Base-by-base conservation (phyloP, 2,329 filamentous ascomycete genomes). In the Stemphylium beticola region DNA sequence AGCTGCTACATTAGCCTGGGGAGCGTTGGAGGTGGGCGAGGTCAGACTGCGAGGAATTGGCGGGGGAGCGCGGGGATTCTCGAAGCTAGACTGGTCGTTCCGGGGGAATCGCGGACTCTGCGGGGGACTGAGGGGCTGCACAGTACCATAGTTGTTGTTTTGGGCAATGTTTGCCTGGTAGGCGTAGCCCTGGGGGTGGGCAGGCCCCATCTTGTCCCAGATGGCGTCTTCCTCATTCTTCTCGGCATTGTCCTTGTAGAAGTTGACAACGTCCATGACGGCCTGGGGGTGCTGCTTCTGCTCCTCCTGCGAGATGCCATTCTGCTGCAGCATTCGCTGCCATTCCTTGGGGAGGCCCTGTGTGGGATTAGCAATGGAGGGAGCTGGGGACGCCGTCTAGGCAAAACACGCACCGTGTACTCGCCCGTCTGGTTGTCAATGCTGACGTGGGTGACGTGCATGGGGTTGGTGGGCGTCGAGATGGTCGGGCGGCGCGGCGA, bases 381-480 rank as follows among this genome's bases (percentile, higher is more conserved):
- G 36, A 53, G 37, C 11, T 29, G 17, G 14, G 26, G 39, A 36
- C 42, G 39, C 32, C 39, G 33, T 6, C 36, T 41, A 15, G 4
- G 10, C n/a, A 10, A 22, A 33, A n/a, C 55, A 75, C 74, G 57
- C 82, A 96, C 92, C 53, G 93, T 98, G 76, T 96, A 99, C 78
- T 96, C 91, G 64, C 95, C 95, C 3, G 95, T 98, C 69, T 91
- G 85, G 78, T 95, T 96, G 77, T 99, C 93, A 75, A 96, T 97
- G 66, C 93, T 93, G 63, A 99, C 95, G 77, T 99, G 95, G 53
- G 93, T 98, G 68, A 99, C 91, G 78, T 98, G 95, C 56, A 98
- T 92, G 43, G 95, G 95, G 69, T 99, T 98, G 77, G 96, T 93
- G 49, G 95, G 95, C 33, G 92, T 91, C n/a, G 95, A 98, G 68